A percentile compares a stretch with the other conserved stretches of the same genome.
phyloP scores from a whole-genome alignment of 1,284 basidiomycete genomes.

The Leucoagaricus sp. region DNA sequence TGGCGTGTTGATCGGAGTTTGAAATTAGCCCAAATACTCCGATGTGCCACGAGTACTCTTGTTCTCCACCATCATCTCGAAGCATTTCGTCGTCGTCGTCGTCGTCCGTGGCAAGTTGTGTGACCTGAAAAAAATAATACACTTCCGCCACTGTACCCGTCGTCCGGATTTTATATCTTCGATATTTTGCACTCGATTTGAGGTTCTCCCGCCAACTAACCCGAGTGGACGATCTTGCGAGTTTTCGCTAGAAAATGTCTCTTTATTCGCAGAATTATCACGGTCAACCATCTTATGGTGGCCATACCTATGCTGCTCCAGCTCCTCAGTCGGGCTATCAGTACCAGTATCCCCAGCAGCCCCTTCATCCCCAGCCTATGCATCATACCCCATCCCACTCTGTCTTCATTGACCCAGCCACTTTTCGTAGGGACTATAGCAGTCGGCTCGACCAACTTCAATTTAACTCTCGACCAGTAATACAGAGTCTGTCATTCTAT shows the following conservation, averaged over 20 bases:
- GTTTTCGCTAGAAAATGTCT: slow-evolving; percentile 31
- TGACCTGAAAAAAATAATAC: slow-evolving; percentile 37
- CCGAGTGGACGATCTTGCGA: not conserved
- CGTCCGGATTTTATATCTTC: slow-evolving; percentile 12
- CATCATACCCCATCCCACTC: slow-evolving; percentile 43
- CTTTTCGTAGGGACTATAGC: slow-evolving; percentile 82
- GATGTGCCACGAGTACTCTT: slow-evolving; percentile 24
- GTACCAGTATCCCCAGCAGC: slow-evolving; percentile 45
- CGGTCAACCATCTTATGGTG: slow-evolving; percentile 39
- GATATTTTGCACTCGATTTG: slow-evolving; percentile 8
- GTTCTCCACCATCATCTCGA: slow-evolving; percentile 37
- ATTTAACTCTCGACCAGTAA: slow-evolving; percentile 95
- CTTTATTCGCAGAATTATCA: slow-evolving; percentile 42
- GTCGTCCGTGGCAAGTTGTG: slow-evolving; percentile 35
- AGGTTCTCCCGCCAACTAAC: slow-evolving; percentile 4
- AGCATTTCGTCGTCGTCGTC: slow-evolving; percentile 26
- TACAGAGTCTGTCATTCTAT: slow-evolving; percentile 92
- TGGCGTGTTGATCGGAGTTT: slow-evolving; percentile 32
- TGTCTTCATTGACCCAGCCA: slow-evolving; percentile 65
- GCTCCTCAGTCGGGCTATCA: slow-evolving; percentile 29
- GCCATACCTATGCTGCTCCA: slow-evolving; percentile 39
- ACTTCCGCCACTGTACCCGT: slow-evolving; percentile 25
- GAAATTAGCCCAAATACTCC: slow-evolving; percentile 27
- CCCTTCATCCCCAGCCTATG: slow-evolving; percentile 44
- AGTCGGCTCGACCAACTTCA: slow-evolving; percentile 82